phyloP scores from a whole-genome alignment of 1,284 basidiomycete genomes.

The Farysia itapuensis region DNA sequence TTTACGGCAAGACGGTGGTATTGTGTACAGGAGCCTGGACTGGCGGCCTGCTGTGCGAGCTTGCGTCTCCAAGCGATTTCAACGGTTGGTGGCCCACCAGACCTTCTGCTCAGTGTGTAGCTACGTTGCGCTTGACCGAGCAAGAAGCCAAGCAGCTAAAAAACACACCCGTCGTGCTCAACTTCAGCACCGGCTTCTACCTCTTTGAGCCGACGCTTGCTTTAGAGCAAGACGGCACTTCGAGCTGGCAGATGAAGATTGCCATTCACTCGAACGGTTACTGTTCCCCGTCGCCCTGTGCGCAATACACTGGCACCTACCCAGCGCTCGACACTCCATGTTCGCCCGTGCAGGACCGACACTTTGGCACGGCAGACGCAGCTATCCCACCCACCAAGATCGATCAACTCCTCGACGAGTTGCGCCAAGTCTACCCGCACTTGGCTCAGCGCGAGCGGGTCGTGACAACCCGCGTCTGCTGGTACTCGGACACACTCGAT shows the following conservation, averaged over 20 bases:
- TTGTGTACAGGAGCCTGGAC: conserved; percentile 82
- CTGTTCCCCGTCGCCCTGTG: conserved; percentile 62
- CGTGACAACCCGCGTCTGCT: conserved; percentile 74
- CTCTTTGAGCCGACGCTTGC: conserved; percentile 66
- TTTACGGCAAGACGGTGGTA: conserved; percentile 67
- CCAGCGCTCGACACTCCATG: conserved; percentile 5
- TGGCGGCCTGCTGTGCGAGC: conserved; percentile 67
- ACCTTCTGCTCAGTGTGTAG: conserved; percentile 68
- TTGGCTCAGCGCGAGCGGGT: conserved; percentile 63
- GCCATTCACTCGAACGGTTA: conserved; percentile 71
- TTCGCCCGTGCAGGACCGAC: neutral
- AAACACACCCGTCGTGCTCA: conserved; percentile 71
- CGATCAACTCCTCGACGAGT: conserved; percentile 64
- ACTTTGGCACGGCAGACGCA: conserved; percentile 5
- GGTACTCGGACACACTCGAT: conserved; percentile 66
- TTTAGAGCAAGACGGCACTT: neutral
- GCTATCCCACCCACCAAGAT: conserved; percentile 68
- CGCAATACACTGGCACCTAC: conserved; percentile 9
- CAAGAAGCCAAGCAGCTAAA: conserved; percentile 71
- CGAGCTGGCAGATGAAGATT: conserved; percentile 66
- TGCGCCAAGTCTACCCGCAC: conserved; percentile 71
- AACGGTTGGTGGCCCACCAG: conserved; percentile 13
- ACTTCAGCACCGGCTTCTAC: conserved; percentile 65
- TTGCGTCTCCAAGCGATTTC: conserved; percentile 6
- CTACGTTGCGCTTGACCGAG: conserved; percentile 71